These are phyloP conservation scores for Sphagnum magellanicum DNA, from an alignment of 228 moss, liverwort and hornwort species.

Conservation along the genomic window DNA sequence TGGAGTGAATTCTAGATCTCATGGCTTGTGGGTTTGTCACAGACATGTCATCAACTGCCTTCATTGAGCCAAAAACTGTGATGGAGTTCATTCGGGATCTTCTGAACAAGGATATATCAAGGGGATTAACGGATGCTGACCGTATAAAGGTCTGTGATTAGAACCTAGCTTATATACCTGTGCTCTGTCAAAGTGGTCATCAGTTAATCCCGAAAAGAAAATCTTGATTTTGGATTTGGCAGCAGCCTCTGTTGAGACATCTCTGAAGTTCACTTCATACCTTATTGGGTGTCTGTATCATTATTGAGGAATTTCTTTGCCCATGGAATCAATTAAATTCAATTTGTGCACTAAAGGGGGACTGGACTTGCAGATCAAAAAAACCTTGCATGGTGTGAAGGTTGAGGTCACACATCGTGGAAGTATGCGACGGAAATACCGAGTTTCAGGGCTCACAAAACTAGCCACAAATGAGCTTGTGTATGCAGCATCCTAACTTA, in stretches of 20 bases:
- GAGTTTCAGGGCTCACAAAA: slow-evolving; percentile 38
- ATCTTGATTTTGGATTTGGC: no score
- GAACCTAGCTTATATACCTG: no score
- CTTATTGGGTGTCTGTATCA: no score
- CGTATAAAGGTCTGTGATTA: slow-evolving; percentile 26
- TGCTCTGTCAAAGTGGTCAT: background rate
- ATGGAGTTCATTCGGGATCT: slow-evolving; percentile 34
- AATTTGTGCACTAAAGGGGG: no score
- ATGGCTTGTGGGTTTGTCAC: background rate
- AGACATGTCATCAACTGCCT: slow-evolving; percentile 53
- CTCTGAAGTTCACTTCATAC: no score
- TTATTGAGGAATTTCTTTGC: no score
- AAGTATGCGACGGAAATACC: slow-evolving; percentile 43
- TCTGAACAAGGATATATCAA: slow-evolving; percentile 20
- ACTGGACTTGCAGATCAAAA: slow-evolving; percentile 28
- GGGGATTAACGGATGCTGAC: slow-evolving; percentile 29
- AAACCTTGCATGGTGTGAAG: slow-evolving; percentile 37
- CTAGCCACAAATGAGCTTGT: slow-evolving; percentile 37
- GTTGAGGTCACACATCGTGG: slow-evolving; percentile 53
- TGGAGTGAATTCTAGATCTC: no score
- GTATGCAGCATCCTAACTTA: slow-evolving; percentile 7
- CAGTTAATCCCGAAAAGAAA: no score
- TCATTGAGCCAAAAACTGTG: slow-evolving; percentile 41
- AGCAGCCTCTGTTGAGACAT: no score
- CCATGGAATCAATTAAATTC: no score